Evolutionary conservation across 192 early-diverging fungal species (phyloP), one percentile per base, ranked within the genome.

Genomic region (Kappamyces sp.): DNA sequence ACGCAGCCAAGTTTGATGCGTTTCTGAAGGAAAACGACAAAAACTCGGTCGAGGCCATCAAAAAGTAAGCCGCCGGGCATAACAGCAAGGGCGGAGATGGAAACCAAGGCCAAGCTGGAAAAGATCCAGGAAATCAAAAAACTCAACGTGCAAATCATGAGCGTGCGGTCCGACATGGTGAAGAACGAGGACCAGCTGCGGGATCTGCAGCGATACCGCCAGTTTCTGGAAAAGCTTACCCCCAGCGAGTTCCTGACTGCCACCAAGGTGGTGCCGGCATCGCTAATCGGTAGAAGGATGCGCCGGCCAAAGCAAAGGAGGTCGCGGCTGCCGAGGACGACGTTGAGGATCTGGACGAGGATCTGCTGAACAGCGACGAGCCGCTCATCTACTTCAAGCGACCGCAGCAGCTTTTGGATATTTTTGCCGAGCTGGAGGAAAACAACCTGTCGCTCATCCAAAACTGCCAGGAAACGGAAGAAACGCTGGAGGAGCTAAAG

Each of bases 121-220:
- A 79, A 79, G 51, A 72, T 79, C 43, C 72, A 76, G 53, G 80
- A 82, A 52, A 82, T 82, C 57, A 82, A 82, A 62, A 76, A 77
- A 45, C 66, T 79, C 45, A 79, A 79, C 47, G 65, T 73, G 7
- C 69, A 80, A 45, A 82, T 82, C 59, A 79, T 82, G 74, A 71
- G 60, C 29, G 73, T 79, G 22, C 69, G 77, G 22, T 65, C 61
- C 48, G 80, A 82, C 54, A 79, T 82, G 80, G 68, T 68, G 49
- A 82, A 82, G 51, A 79, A 79, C 60, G 80, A 79, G 57, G 80
- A 82, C 57, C 77, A 79, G 65, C 66, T 82, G 43, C 71, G 72
- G 58, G 80, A 82, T 62, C 57, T 77, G 60, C 74, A 80, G 64
- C 67, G 78, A 37, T 82, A 82, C 53, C 49, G 73, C 6, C 63